Percentiles rank a stretch among this genome's conserved stretches.
Evolutionary conservation across 2,329 filamentous ascomycete species (phyloP).

Genomic region (Fusarium liriodendri): DNA sequence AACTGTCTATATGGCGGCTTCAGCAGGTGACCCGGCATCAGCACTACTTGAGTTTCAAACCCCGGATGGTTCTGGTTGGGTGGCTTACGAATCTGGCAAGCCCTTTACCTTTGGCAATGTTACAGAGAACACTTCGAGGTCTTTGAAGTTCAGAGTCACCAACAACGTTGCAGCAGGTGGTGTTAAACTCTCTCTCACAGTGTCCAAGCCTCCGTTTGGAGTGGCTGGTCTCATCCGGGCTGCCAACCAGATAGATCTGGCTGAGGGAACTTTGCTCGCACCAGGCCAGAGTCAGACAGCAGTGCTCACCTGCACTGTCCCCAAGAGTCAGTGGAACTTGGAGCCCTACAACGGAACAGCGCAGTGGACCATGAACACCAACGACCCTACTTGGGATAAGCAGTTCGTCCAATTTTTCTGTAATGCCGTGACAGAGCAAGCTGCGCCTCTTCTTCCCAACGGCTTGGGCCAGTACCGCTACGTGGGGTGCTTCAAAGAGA

Average conservation of each 20-base stretch:
- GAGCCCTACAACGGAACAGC: constrained; percentile 61
- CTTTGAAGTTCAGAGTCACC: constrained; percentile 63
- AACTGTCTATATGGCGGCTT: constrained; percentile 60
- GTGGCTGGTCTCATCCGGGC: constrained; percentile 64
- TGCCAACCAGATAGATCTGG: constrained; percentile 66
- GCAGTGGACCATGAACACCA: constrained; percentile 68
- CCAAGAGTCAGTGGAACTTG: constrained; percentile 67
- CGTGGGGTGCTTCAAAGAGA: constrained; percentile 66
- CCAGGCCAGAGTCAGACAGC: constrained; percentile 64
- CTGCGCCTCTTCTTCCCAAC: constrained; percentile 57
- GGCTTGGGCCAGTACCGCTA: constrained; percentile 64
- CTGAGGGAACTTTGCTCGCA: constrained; percentile 63
- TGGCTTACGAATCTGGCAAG: constrained; percentile 54
- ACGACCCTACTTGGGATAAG: constrained; percentile 64
- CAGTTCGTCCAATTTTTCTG: constrained; percentile 64
- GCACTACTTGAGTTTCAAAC: constrained; percentile 67
- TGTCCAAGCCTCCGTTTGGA: constrained; percentile 71
- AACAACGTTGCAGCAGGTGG: constrained; percentile 60
- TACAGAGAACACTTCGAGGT: constrained; percentile 60
- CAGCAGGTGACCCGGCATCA: constrained; percentile 60
- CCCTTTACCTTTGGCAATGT: constrained; percentile 68
- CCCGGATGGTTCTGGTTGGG: constrained; percentile 62
- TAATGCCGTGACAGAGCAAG: constrained; percentile 63
- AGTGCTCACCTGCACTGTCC: constrained; percentile 64
- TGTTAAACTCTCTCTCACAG: constrained; percentile 63